These are phyloP conservation scores for Magnaporthales sp. DNA, from an alignment of 2,329 filamentous ascomycete species.

Conservation along the genomic window DNA sequence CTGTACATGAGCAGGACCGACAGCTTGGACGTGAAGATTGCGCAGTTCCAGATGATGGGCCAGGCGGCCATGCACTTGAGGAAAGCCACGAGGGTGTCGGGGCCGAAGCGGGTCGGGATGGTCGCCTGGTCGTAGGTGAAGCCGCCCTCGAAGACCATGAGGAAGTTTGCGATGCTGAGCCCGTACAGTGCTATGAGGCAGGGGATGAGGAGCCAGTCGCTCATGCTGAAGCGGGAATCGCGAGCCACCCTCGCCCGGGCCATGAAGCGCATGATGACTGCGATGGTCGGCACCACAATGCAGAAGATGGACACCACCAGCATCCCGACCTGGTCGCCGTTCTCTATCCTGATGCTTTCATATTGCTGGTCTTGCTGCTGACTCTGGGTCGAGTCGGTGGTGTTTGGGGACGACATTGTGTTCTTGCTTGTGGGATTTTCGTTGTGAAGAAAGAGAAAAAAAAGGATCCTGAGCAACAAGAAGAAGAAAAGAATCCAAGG, in stretches of 20 bases:
- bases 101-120: constrained; percentile 3
- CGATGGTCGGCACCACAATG: neutral
- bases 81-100: constrained; percentile 1
- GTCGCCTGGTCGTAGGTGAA: constrained; percentile 4
- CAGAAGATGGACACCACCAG: neutral
- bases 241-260: neutral
- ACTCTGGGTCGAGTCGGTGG: neutral
- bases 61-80: constrained; percentile 6
- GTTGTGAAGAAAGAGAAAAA: neutral
- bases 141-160: constrained; percentile 5
- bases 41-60: constrained; percentile 5
- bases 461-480: neutral
- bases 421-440: too few species aligned
- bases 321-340: neutral
- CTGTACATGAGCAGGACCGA: constrained; percentile 4
- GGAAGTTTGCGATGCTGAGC: constrained; percentile 4
- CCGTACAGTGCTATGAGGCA: neutral
- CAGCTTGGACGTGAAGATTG: constrained; percentile 1
- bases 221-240: constrained; percentile 1
- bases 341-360: neutral
- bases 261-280: neutral
- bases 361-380: neutral
- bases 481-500: neutral
- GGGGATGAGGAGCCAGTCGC: neutral
- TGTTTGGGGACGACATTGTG: neutral